Percentiles rank a stretch among this genome's conserved stretches.
These are phyloP conservation scores for Hippophae tibetana DNA, from an alignment of 306 rosid species.

Conservation along the genomic window DNA sequence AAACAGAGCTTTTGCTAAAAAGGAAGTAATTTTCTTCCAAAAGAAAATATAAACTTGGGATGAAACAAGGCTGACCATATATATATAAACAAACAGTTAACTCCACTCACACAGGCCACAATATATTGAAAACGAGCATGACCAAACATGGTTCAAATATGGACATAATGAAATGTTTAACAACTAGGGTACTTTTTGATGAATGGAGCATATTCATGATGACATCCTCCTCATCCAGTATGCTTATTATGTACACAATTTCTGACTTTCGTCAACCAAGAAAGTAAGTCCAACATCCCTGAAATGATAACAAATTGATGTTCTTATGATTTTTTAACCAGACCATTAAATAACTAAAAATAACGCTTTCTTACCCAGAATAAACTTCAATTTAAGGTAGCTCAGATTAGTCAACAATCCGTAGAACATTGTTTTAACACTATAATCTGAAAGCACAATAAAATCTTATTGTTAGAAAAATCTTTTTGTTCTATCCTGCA, in stretches of 20 bases:
- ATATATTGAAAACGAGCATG: too few species aligned
- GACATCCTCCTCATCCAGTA: too few species aligned
- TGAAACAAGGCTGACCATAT: too few species aligned
- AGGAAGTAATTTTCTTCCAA: too few species aligned
- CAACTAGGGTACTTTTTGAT: too few species aligned
- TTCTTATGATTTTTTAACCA: background rate
- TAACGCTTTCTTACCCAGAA: constrained; percentile 45
- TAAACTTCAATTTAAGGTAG: constrained; percentile 38
- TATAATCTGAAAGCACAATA: constrained; percentile 42
- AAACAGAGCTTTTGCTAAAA: too few species aligned
- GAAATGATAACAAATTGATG: constrained; percentile 1
- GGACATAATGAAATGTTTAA: too few species aligned
- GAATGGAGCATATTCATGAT: too few species aligned
- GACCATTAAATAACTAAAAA: constrained; percentile 1
- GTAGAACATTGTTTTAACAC: constrained; percentile 27
- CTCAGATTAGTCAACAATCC: constrained; percentile 39
- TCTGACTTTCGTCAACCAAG: constrained; percentile 12
- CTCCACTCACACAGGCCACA: too few species aligned
- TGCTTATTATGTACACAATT: background rate
- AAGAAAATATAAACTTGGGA: too few species aligned
- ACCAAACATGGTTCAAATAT: too few species aligned
- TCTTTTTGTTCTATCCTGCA: background rate
- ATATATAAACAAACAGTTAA: too few species aligned
- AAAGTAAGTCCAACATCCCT: constrained; percentile 16
- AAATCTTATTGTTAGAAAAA: constrained; percentile 5